Conservation (phyloP, 2,329 filamentous ascomycete species). For the Fusarium illudens region DNA sequence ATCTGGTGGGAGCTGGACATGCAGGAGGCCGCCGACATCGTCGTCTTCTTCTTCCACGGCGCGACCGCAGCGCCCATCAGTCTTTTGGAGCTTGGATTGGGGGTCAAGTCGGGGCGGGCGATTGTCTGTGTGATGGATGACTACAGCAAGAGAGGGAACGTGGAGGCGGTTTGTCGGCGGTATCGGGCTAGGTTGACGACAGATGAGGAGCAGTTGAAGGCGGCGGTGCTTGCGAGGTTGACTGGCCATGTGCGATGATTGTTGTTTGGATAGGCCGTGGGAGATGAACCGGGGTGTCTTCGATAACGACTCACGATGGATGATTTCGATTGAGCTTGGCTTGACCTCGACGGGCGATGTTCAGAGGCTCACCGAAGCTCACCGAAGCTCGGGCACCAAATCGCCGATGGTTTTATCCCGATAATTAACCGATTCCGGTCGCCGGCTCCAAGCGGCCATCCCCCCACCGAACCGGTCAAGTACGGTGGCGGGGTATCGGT, state of each 20-base stretch:
- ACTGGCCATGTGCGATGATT: neutral
- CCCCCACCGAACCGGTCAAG: slow-evolving; percentile 12
- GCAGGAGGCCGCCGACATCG: slow-evolving; percentile 60
- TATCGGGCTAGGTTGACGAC: slow-evolving; percentile 56
- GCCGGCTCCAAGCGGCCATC: neutral
- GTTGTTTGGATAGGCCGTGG: neutral
- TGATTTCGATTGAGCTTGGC: neutral
- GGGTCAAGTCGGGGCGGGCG: slow-evolving; percentile 52
- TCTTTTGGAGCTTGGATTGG: slow-evolving; percentile 68
- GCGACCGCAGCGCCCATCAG: slow-evolving; percentile 63
- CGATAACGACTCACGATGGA: neutral
- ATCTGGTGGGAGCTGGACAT: slow-evolving; percentile 69
- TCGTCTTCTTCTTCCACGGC: slow-evolving; percentile 66
- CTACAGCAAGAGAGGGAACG: slow-evolving; percentile 68
- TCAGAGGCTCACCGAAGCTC: neutral
- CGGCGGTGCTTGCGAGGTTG: slow-evolving; percentile 42
- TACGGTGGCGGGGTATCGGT: slow-evolving; percentile 35
- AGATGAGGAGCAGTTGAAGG: slow-evolving; percentile 52
- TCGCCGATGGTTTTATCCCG: neutral
- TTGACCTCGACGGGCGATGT: neutral
- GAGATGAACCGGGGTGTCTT: no score
- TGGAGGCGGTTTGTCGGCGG: slow-evolving; percentile 63
- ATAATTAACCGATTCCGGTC: slow-evolving; percentile 13
- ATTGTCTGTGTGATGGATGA: slow-evolving; percentile 62
- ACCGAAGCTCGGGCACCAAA: neutral